Evolutionary conservation across 2,329 filamentous ascomycete genomes (phyloP).

Genomic region (Fusarium floridanum): DNA sequence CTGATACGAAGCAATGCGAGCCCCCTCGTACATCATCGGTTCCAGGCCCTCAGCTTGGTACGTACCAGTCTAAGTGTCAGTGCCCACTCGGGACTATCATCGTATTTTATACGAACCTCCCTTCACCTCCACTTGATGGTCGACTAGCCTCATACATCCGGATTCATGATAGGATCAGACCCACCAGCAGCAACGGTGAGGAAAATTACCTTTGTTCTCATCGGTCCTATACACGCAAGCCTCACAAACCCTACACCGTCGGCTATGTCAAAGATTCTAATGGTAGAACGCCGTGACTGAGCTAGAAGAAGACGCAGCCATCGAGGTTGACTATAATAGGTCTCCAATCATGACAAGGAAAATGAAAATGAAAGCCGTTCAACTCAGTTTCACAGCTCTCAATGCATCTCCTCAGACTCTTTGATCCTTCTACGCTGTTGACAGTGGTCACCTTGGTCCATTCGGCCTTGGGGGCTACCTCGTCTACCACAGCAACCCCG

Average conservation of each 20-base stretch:
- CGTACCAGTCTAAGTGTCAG: neutral
- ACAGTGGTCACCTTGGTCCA: neutral
- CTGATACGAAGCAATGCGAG: neutral
- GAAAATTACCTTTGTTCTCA: neutral
- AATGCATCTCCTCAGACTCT: neutral
- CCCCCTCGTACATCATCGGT: neutral
- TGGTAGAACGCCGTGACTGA: no score
- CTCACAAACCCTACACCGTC: neutral
- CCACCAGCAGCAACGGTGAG: neutral
- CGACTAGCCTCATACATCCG: neutral
- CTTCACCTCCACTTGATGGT: neutral
- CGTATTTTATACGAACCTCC: neutral
- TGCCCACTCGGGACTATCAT: neutral
- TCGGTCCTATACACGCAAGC: neutral
- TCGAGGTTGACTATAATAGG: neutral
- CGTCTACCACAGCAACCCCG: neutral
- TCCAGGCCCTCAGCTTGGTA: neutral
- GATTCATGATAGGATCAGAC: no score
- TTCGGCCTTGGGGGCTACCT: neutral
- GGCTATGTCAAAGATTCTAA: neutral
- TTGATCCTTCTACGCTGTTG: neutral
- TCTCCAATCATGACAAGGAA: neutral
- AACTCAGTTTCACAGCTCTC: neutral
- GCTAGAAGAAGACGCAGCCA: neutral
- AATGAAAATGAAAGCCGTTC: neutral